Base-by-base conservation (phyloP, 2,329 filamentous ascomycete species). In the Fonsecaea multimorphosa region DNA sequence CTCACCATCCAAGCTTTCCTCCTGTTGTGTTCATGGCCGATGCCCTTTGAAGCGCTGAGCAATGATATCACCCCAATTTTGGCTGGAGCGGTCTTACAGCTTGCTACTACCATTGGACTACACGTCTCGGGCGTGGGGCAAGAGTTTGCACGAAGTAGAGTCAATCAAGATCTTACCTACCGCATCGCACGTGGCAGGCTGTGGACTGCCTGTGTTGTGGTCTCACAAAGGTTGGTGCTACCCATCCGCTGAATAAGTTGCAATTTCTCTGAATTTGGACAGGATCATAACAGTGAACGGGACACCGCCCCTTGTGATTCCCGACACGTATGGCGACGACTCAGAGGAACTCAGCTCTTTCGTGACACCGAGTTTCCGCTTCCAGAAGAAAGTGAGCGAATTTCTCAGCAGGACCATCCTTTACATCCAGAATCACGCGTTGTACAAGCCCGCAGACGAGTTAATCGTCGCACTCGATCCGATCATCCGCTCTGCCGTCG, bases 301-400 rank as follows among this genome's bases (percentile, higher is more conserved):
- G 34, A 36, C 52, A 24, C 64, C 64, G n/a, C 64, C 64, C 3
- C 22, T 51, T n/a, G 29, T 34, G 19, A 59, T 66, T 38, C 59
- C 40, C 14, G 64, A 53, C 51, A 53, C 51, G n/a, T 53, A 53
- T 34, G 51, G 51, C 51, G 51, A 53, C 24, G 24, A 53, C 5
- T 53, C 51, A 19, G 24, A 53, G 51, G 51, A 53, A 19, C n/a
- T 53, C 2, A 53, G n/a, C 14, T 12, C 46, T 34, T 36, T 29
- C 16, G 24, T 61, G 34, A 31, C 58, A 9, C 19, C 51, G 5
- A 49, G 34, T 31, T 44, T 64, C 24, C 54, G 24, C 5, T 64
- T 64, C 19, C 36, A 46, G 51, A 64, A 56, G 55, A 53, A 53
- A 34, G 32, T 59, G 8, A 60, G 34, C 27, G 27, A 60, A 54